phyloP scores from a whole-genome alignment of 805 yeast species.

The Candida montana region DNA sequence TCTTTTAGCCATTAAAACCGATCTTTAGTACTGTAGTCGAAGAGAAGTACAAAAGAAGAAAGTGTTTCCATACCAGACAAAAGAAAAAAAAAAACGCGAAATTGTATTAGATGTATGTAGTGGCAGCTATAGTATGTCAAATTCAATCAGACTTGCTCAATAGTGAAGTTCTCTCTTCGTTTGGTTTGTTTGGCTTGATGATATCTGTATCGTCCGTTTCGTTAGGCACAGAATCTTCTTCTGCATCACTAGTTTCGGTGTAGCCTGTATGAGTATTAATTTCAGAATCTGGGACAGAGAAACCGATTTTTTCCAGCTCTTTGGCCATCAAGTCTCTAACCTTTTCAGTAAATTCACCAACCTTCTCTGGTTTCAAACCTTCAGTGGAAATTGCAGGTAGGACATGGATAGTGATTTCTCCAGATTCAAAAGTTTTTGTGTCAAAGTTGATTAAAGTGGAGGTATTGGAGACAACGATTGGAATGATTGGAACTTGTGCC shows the following conservation, averaged over 20 bases:
- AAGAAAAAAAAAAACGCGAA: background rate
- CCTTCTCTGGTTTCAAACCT: conserved; percentile 66
- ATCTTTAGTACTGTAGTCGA: too few species aligned
- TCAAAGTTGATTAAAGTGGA: conserved; percentile 62
- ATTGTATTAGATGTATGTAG: background rate
- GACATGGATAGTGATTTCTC: conserved; percentile 73
- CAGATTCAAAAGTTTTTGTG: conserved; percentile 62
- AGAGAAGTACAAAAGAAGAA: background rate
- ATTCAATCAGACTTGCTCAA: conserved; percentile 9
- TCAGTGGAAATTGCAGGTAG: conserved; percentile 75
- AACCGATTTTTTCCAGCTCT: conserved; percentile 33
- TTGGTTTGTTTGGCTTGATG: conserved; percentile 4
- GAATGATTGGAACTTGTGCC: conserved; percentile 84
- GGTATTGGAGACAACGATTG: conserved; percentile 83
- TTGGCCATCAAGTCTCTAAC: conserved; percentile 54
- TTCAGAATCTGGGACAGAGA: conserved; percentile 30
- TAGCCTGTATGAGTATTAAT: too few species aligned
- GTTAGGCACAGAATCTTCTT: conserved; percentile 21
- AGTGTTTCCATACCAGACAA: background rate
- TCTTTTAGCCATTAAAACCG: conserved; percentile 6
- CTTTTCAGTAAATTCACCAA: conserved; percentile 51
- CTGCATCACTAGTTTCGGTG: conserved; percentile 12
- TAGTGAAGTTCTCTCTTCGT: conserved; percentile 23
- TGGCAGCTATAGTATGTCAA: too few species aligned
- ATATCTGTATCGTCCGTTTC: conserved; percentile 12